Evolutionary conservation across 129 eudicot species (phyloP).

Genomic region (Centaurea solstitialis): DNA sequence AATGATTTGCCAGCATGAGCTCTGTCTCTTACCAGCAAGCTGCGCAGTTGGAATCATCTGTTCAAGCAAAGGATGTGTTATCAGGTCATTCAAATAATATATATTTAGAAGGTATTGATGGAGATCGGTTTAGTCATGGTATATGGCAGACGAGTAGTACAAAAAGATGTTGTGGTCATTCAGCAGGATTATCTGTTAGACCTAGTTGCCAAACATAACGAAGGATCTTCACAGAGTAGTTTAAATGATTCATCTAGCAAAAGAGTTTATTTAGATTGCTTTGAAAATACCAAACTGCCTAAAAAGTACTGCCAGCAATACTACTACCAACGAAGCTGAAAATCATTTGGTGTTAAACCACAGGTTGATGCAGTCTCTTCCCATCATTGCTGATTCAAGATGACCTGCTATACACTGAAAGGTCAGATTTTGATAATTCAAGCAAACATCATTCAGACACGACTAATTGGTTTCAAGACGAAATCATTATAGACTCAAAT

Average conservation of each 20-base stretch:
- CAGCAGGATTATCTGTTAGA: conserved; percentile 15
- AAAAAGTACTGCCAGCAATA: conserved; percentile 8
- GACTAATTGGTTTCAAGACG: conserved; percentile 35
- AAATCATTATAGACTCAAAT: neutral
- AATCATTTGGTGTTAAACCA: conserved; percentile 26
- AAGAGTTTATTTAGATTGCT: conserved; percentile 37
- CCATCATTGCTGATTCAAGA: neutral
- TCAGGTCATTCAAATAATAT: conserved; percentile 1
- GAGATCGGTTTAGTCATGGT: conserved; percentile 30
- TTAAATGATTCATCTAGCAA: conserved; percentile 27
- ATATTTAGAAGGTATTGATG: conserved; percentile 8
- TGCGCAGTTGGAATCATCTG: conserved; percentile 24
- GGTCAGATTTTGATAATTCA: conserved; percentile 17
- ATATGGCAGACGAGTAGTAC: conserved; percentile 33
- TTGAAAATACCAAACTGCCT: conserved; percentile 34
- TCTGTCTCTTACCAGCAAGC: conserved; percentile 22
- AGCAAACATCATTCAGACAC: conserved; percentile 15
- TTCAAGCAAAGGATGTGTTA: conserved; percentile 16
- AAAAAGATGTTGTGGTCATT: neutral
- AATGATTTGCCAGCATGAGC: too few species aligned
- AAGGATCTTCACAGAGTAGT: neutral
- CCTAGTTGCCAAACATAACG: conserved; percentile 11
- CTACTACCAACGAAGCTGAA: conserved; percentile 12
- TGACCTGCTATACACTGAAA: conserved; percentile 2
- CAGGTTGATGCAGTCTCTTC: neutral